Evolutionary conservation across 2,329 filamentous ascomycete genomes (phyloP).

Genomic region (Talaromyces sp.): DNA sequence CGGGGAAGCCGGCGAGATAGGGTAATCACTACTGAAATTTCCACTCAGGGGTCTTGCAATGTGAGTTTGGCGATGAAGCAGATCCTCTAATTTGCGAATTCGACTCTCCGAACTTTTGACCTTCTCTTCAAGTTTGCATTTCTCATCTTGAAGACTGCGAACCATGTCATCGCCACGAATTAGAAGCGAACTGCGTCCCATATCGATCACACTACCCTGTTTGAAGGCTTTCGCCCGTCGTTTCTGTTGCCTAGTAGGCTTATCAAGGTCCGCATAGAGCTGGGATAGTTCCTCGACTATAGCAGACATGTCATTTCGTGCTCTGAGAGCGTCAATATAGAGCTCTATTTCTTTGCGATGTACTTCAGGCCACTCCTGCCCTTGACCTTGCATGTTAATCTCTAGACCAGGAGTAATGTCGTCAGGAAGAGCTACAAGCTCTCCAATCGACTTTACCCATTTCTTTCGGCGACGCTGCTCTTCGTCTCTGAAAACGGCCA

Average conservation of each 20-base stretch:
- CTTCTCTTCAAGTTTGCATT: conserved; percentile 67
- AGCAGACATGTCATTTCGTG: conserved; percentile 61
- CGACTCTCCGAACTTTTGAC: conserved; percentile 82
- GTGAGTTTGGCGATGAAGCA: conserved; percentile 77
- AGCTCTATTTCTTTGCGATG: conserved; percentile 71
- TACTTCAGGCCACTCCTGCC: conserved; percentile 74
- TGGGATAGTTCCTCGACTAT: conserved; percentile 70
- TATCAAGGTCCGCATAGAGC: conserved; percentile 72
- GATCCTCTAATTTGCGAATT: conserved; percentile 83
- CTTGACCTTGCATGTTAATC: conserved; percentile 76
- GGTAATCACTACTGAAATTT: conserved; percentile 44
- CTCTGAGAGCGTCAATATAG: conserved; percentile 65
- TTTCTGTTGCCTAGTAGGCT: conserved; percentile 78
- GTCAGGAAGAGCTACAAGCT: conserved; percentile 64
- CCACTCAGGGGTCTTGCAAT: conserved; percentile 52
- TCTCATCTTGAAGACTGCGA: conserved; percentile 75
- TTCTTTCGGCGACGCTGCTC: conserved; percentile 82
- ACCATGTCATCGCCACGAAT: conserved; percentile 82
- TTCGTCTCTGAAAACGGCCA: conserved; percentile 87
- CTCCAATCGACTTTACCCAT: conserved; percentile 83
- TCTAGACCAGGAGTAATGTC: conserved; percentile 72
- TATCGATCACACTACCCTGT: conserved; percentile 89
- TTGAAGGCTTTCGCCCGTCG: conserved; percentile 92
- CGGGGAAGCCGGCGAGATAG: conserved; percentile 41
- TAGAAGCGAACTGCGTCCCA: conserved; percentile 81